These are phyloP conservation scores for Nannochloris sp. DNA, from an alignment of 139 green algal species.

Conservation along the genomic window DNA sequence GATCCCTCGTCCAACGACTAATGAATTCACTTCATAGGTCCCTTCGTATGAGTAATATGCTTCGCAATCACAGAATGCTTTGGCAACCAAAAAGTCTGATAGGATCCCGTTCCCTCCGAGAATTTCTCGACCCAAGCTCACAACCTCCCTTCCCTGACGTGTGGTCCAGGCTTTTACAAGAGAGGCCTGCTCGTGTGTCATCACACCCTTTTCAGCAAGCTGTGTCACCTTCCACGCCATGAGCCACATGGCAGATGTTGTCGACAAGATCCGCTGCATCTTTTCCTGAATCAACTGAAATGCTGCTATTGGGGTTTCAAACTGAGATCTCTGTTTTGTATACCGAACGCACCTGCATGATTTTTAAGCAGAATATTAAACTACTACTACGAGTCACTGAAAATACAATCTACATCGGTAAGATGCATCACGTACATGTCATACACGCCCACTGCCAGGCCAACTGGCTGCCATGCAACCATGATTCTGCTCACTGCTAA, in stretches of 20 bases:
- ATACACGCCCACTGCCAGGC: constrained; percentile 80
- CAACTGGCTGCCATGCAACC: constrained; percentile 92
- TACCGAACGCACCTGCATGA: constrained; percentile 39
- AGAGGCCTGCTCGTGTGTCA: constrained; percentile 74
- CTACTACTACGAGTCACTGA: too few relatives aligned
- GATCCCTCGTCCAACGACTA: constrained; percentile 75
- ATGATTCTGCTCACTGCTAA: constrained; percentile 81
- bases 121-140: constrained; percentile 78
- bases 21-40: constrained; percentile 85
- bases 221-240: constrained; percentile 68
- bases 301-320: constrained; percentile 63
- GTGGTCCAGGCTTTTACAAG: constrained; percentile 90
- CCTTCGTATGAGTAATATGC: constrained; percentile 81
- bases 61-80: constrained; percentile 77
- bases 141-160: constrained; percentile 39
- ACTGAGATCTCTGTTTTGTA: constrained; percentile 73
- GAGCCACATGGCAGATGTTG: constrained; percentile 71
- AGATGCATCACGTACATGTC: constrained; percentile 57
- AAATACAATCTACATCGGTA: too few relatives aligned
- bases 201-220: constrained; percentile 72
- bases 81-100: constrained; percentile 81
- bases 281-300: constrained; percentile 86
- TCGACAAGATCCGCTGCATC: constrained; percentile 78
- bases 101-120: constrained; percentile 90
- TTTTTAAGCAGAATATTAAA: too few relatives aligned